These are phyloP conservation scores for Vitis rotundifolia DNA, from an alignment of 164 flowering plant genomes.

Conservation along the genomic window DNA sequence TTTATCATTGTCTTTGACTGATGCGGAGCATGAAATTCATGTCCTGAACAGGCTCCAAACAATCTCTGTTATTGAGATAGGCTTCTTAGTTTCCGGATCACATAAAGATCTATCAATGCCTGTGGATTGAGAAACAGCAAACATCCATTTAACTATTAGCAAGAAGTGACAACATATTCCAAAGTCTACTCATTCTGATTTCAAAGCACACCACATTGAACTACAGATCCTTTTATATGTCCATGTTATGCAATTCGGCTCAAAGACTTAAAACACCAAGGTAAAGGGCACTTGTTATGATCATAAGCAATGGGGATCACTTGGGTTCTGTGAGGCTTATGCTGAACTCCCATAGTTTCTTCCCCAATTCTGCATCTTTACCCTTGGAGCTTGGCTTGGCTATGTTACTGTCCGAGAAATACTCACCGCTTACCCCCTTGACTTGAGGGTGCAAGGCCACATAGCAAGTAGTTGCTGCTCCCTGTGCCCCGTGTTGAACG, in stretches of 20 bases:
- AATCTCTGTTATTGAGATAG: no score
- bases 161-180: no score
- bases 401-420: constrained; percentile 52
- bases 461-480: constrained; percentile 85
- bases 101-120: no score
- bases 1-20: no score
- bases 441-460: constrained; percentile 74
- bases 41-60: no score
- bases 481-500: constrained; percentile 29
- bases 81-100: no score
- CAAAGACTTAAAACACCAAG: no score
- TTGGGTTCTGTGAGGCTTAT: constrained; percentile 24
- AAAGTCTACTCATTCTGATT: no score
- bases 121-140: no score
- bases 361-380: constrained; percentile 53
- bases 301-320: neutral
- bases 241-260: neutral
- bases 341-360: constrained; percentile 78
- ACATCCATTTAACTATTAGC: no score
- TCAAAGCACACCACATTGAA: no score
- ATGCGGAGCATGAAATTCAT: no score
- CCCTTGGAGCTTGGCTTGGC: constrained; percentile 41
- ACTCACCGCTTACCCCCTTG: constrained; percentile 59
- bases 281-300: neutral
- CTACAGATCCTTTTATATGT: neutral